Conservation (phyloP, 805 yeast species). For the Komagataella pseudopastoris region DNA sequence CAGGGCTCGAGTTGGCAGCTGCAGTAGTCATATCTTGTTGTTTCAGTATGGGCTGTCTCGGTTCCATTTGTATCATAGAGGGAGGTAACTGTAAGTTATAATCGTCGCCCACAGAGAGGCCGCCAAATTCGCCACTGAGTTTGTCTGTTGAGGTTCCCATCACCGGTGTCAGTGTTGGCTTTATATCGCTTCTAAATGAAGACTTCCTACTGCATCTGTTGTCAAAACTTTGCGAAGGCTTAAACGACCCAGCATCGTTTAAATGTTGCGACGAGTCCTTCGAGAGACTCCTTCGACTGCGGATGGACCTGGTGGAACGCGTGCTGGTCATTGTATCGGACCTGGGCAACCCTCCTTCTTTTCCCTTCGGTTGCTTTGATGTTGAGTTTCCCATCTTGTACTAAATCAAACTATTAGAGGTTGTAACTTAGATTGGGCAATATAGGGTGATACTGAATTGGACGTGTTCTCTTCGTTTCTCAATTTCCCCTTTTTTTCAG, state of each 20-base stretch:
- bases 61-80: constrained; percentile 56
- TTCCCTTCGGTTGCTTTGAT: not conserved
- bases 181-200: not conserved
- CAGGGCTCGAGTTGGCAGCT: not conserved
- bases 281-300: not conserved
- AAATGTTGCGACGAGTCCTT: not conserved
- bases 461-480: not conserved
- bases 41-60: constrained; percentile 61
- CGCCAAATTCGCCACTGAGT: not conserved
- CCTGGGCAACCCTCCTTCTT: not conserved
- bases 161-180: not conserved
- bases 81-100: constrained; percentile 32
- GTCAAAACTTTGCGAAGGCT: not conserved
- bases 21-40: constrained; percentile 22
- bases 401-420: not conserved
- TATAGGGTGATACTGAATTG: not conserved
- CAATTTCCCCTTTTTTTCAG: not conserved
- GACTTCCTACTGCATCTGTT: not conserved
- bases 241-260: not conserved
- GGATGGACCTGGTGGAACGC: not conserved
- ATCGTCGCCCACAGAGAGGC: not conserved
- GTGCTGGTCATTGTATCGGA: not conserved
- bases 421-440: not conserved
- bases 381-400: not conserved
- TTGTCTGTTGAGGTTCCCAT: not conserved